A percentile compares a stretch with the other conserved stretches of the same genome.
Evolutionary conservation across 495 filamentous ascomycete species (phyloP).

Genomic region (Elaphomyces granulatus): DNA sequence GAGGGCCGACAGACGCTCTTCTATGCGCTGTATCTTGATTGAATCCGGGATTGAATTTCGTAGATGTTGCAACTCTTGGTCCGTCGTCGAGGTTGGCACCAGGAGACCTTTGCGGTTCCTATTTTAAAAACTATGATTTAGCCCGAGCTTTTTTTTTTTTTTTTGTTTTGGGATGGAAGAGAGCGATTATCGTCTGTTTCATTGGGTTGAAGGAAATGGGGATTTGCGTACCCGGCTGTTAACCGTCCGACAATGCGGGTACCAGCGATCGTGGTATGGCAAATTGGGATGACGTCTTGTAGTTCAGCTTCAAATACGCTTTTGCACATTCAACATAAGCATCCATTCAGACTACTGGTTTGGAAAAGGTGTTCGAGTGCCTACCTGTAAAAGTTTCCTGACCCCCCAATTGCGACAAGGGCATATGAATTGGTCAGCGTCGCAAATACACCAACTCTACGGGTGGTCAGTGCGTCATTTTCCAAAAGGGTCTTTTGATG

Average conservation of each 20-base stretch:
- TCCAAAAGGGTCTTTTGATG: slow-evolving; percentile 13
- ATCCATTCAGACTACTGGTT: neutral
- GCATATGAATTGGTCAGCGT: slow-evolving; percentile 94
- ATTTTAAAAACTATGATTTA: neutral
- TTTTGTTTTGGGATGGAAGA: too few species aligned
- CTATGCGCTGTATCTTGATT: slow-evolving; percentile 88
- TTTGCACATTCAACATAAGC: slow-evolving; percentile 1
- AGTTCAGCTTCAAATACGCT: slow-evolving; percentile 91
- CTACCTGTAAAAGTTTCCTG: slow-evolving; percentile 96
- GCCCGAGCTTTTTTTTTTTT: neutral
- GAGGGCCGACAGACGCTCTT: slow-evolving; percentile 88
- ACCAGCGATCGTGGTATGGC: slow-evolving; percentile 91
- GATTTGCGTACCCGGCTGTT: slow-evolving; percentile 80
- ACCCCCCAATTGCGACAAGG: slow-evolving; percentile 81
- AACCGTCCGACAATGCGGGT: slow-evolving; percentile 90
- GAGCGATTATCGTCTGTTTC: too few species aligned
- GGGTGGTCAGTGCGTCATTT: too few species aligned
- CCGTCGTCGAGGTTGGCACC: slow-evolving; percentile 88
- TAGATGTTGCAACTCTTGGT: slow-evolving; percentile 95
- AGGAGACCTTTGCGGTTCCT: slow-evolving; percentile 94
- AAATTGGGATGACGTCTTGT: slow-evolving; percentile 95
- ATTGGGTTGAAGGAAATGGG: too few species aligned
- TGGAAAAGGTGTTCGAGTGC: too few species aligned
- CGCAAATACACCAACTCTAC: slow-evolving; percentile 87
- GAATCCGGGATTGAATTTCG: slow-evolving; percentile 82